Base-by-base conservation (phyloP, 495 filamentous ascomycete species). In the Trichoderma asperelloides region DNA sequence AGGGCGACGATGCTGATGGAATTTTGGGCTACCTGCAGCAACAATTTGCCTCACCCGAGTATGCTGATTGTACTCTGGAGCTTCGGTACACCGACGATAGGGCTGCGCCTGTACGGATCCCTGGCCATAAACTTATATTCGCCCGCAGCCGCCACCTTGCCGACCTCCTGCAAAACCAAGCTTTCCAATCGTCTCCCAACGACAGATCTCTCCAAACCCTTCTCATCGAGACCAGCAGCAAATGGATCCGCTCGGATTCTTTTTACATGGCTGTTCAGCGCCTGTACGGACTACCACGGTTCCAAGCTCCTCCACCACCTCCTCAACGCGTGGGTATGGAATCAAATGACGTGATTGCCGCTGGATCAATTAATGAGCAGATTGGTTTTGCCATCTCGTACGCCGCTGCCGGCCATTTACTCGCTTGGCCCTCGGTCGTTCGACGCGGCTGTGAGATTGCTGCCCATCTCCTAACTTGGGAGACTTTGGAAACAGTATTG, bases 111-210 rank as follows among this genome's bases (percentile, higher is more conserved):
- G 69, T 82, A 49, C 71, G 70, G 60, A 78, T 80, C 30, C 77
- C 70, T n/a, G 82, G 76, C 28, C 85, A 86, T 69, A 81, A 80
- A 47, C 72, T 86, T 23, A 72, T 88, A 2, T 68, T 87, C 62
- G 79, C 81, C 27, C 81, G 81, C 62, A 86, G 82, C 70, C 74
- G 77, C 12, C 74, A 73, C 5, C 69, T 88, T 16, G 77, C 75
- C 69, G 69, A 73, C 11, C 65, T 78, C 30, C 69, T 81, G 33
- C 67, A 65, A 65, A 66, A 47, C 66, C 66, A 33, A 66, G 66
- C 65, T 63, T 40, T 68, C 69, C 67, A 67, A 60, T 62, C 39
- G 62, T 37, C 15, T 39, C 67, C 63, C 37, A 41, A 33, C 67
- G 4, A 69, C 67, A n/a, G 71, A 73, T 71, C 67, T 51, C 71